Percentiles rank a stretch among this genome's conserved stretches.
Conservation (phyloP, 169 alveolate species). For the Cryptosporidium meleagridis region DNA sequence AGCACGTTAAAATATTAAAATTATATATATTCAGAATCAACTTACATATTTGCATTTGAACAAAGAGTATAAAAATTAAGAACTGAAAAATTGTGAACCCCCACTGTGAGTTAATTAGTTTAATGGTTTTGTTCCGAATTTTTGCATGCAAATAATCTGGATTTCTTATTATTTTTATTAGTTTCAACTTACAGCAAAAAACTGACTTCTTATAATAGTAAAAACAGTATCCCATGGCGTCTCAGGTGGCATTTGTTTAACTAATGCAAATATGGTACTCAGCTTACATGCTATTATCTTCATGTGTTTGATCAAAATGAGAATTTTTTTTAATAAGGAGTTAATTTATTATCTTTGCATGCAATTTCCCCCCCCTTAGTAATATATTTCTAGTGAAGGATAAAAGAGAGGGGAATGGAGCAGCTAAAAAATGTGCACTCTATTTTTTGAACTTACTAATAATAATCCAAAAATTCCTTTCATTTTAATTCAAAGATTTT, state of each 20-base stretch:
- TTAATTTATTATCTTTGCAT: too few species aligned
- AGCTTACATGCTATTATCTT: background rate
- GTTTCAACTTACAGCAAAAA: slow-evolving; percentile 50
- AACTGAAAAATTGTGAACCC: slow-evolving; percentile 56
- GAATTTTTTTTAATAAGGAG: background rate
- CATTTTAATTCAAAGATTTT: background rate
- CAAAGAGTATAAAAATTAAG: slow-evolving; percentile 20
- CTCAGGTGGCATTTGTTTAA: slow-evolving; percentile 38
- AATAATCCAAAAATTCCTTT: background rate
- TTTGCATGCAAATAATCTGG: background rate
- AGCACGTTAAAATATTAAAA: too few species aligned
- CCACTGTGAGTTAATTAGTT: slow-evolving; percentile 19
- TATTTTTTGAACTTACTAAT: background rate
- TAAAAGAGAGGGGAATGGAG: background rate
- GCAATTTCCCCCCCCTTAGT: background rate
- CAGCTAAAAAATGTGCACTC: background rate
- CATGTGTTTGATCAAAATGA: background rate
- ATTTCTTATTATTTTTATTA: background rate
- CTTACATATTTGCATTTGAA: slow-evolving; percentile 64
- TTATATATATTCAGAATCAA: background rate
- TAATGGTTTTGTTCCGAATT: background rate
- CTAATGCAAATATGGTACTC: background rate
- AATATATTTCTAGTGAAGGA: too few species aligned
- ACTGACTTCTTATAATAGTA: slow-evolving; percentile 23
- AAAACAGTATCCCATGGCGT: slow-evolving; percentile 35